A percentile compares a stretch with the other conserved stretches of the same genome.
Evolutionary conservation across 1,139 yeast species (phyloP).

Genomic region (Citeromyces hawaiiensis): DNA sequence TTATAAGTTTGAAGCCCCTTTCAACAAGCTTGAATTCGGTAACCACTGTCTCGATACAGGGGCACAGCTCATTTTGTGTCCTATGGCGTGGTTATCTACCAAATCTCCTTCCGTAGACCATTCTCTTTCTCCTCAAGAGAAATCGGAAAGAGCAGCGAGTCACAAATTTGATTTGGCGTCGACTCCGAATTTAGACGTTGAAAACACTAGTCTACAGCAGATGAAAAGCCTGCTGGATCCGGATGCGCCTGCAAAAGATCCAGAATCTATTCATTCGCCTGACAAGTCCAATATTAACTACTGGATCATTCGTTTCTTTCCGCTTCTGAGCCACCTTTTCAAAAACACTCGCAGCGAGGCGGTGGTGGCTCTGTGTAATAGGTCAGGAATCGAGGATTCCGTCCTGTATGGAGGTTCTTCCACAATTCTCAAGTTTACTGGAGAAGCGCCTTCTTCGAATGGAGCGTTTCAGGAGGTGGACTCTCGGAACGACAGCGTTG

Average conservation of each 20-base stretch:
- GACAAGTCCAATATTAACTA: conserved; percentile 31
- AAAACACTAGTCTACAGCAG: not conserved
- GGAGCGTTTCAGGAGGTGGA: conserved; percentile 13
- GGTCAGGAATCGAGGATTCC: conserved; percentile 63
- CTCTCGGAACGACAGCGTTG: conserved; percentile 33
- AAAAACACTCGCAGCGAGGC: conserved; percentile 13
- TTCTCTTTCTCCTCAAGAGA: conserved; percentile 7
- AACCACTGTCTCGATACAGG: conserved; percentile 31
- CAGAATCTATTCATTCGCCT: conserved; percentile 16
- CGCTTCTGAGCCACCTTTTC: conserved; percentile 34
- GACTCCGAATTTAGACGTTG: not conserved
- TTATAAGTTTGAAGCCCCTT: conserved; percentile 71
- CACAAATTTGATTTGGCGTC: not conserved
- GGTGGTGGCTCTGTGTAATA: conserved; percentile 40
- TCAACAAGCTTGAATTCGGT: conserved; percentile 62
- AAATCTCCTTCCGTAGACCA: conserved; percentile 26
- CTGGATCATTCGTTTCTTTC: conserved; percentile 67
- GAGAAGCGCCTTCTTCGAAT: conserved; percentile 9
- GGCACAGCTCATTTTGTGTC: conserved; percentile 50
- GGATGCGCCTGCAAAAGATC: conserved; percentile 5
- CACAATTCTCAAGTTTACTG: conserved; percentile 37
- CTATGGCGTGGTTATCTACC: conserved; percentile 73
- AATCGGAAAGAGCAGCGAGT: conserved; percentile 1
- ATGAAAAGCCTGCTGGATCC: not conserved
- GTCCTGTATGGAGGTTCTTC: conserved; percentile 68